Base-by-base conservation (phyloP, 2,329 filamentous ascomycete species). In the Fusarium oligoseptatum region DNA sequence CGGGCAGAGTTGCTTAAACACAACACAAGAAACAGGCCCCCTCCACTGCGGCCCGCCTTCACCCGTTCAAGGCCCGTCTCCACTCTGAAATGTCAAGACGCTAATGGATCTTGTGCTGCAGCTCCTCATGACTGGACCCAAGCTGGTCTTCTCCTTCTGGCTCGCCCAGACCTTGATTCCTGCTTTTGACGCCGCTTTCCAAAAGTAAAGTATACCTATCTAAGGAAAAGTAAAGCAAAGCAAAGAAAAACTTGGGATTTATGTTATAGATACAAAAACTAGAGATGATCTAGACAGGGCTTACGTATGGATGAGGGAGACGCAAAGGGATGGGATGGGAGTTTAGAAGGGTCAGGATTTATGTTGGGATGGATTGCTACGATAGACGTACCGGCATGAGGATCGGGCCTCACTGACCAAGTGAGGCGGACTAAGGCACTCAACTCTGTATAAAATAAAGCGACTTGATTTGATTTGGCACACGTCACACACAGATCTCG, bases 121-220 rank as follows among this genome's bases (percentile, higher is more conserved):
- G 93, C 91, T 99, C 75, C 90, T 99, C 81, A 99, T 99, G 97
- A 99, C 97, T 17, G 97, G 97, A 27, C 97, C 97, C 74, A 99
- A 99, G 90, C 90, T 99, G 71, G 97, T 98, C 73, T 99, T 99
- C 88, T 98, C 95, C 71, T 99, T 99, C 92, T 99, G 97, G 97
- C 91, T 99, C 82, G 97, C 97, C 67, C 97, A 99, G 88, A 98
- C 97, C 34, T 88, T 99, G 80, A 99, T 99, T 82, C 97, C 97
- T 61, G 93, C 95, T 43, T 98, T 98, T 84, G 94, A 91, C 78
- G 82, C 78, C 67, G 84, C 84, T 74, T 79, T 89, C 63, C 72
- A 67, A 62, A 78, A 80, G 66, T 78, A 74, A 66, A 68, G 43
- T 45, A 27, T 27, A 27, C 27, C 27, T 61, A 17, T 14, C 29